Evolutionary conservation across 2,329 filamentous ascomycete species (phyloP), one percentile per base, ranked within the genome.

Genomic region (Aspergillus pseudoglaucus): DNA sequence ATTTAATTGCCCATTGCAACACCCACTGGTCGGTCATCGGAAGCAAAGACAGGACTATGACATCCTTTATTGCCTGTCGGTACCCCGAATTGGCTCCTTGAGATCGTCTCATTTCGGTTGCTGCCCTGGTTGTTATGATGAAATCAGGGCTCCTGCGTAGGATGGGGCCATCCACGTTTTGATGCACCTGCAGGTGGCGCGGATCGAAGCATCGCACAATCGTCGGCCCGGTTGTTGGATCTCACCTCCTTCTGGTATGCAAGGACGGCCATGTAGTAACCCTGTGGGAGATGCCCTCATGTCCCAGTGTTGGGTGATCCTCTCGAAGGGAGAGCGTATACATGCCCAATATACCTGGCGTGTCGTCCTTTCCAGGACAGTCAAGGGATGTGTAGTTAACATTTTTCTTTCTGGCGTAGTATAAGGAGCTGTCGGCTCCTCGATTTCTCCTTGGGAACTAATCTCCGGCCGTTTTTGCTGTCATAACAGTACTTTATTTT

Each of bases 201-300:
- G 38, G 49, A 50, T 55, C 44, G 46, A 48, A 46, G 49, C 49
- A 48, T 52, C 23, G 51, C 46, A 40, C 63, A 64, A 66, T 27
- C 15, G 12, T 17, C 40, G 22, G 14, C 32, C 14, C 46, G 25
- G 33, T 45, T 48, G 43, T 48, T 47, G 46, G 47, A 56, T 58
- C 54, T 59, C 52, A 55, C 55, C 57, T 59, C 52, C 53, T 50
- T 58, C 58, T 55, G 64, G 64, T 61, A 69, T 69, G 66, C 65
- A 69, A 69, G 66, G 66, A 68, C 50, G 50, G 52, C 47, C 51
- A 53, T 56, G 52, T 51, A 55, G 51, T 51, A 49, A 48, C 55
- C 53, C 53, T 54, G 49, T 50, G 50, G 39, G 47, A 43, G 47
- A 46, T 44, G 39, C 49, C 54, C 47, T 55, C 53, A 57, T 59